Evolutionary conservation across 441 rosid genomes (phyloP).

Genomic region (Jatropha podagrica): DNA sequence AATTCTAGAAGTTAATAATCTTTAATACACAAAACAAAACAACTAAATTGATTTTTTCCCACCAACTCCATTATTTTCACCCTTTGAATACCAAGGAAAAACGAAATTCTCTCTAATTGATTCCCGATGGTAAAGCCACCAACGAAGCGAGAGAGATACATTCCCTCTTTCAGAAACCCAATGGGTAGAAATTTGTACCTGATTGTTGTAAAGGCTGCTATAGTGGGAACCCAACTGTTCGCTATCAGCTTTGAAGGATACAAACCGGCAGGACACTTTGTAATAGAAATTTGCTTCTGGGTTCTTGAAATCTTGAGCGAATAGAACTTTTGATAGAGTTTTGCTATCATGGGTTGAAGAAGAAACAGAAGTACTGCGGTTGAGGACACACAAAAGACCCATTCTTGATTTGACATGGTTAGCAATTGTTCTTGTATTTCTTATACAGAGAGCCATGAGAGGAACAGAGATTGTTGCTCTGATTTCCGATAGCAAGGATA

Average conservation of each 20-base stretch:
- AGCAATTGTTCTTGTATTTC: conserved; percentile 8
- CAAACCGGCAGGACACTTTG: conserved; percentile 8
- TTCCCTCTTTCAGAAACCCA: neutral
- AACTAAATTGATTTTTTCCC: neutral
- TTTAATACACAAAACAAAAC: neutral
- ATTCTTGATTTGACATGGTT: conserved; percentile 17
- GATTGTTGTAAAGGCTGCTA: neutral
- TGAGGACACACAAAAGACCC: neutral
- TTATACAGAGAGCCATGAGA: conserved; percentile 14
- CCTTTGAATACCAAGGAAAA: neutral
- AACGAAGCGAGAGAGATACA: too few relatives aligned
- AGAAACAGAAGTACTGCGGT: neutral
- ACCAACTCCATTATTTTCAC: neutral
- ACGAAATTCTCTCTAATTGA: neutral
- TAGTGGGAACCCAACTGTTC: neutral
- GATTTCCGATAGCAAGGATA: neutral
- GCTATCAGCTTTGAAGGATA: neutral
- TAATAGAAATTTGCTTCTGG: neutral
- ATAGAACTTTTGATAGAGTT: neutral
- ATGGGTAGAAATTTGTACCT: neutral
- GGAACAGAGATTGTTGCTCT: neutral
- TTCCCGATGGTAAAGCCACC: neutral
- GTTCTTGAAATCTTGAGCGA: conserved; percentile 3
- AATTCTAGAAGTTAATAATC: neutral
- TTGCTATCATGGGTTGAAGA: neutral